These are phyloP conservation scores for Rosa hybrid DNA, from an alignment of 331 rosid genomes.

Conservation along the genomic window DNA sequence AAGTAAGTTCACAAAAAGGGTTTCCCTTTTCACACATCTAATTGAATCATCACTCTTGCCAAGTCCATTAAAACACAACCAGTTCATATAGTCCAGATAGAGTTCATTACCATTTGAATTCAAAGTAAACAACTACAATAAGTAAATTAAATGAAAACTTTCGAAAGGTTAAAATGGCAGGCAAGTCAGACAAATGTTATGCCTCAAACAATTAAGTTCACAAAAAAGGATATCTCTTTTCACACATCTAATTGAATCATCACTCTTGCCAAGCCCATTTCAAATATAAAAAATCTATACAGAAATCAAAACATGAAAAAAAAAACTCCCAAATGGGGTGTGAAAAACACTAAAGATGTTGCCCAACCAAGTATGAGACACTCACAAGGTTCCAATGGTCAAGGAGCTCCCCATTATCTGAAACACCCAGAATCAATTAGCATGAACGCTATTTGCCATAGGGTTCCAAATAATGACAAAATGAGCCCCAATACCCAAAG, in stretches of 20 bases:
- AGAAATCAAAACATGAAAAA: background rate
- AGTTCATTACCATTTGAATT: background rate
- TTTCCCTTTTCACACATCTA: constrained; percentile 55
- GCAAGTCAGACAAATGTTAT: constrained; percentile 35
- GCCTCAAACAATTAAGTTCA: constrained; percentile 49
- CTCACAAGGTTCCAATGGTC: constrained; percentile 26
- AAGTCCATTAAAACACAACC: background rate
- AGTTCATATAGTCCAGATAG: background rate
- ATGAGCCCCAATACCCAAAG: constrained; percentile 20
- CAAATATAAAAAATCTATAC: background rate
- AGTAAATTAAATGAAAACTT: background rate
- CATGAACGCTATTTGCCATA: constrained; percentile 22
- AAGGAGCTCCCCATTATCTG: constrained; percentile 26
- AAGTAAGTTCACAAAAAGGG: constrained; percentile 35
- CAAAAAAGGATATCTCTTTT: constrained; percentile 32
- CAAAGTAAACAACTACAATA: background rate
- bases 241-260: constrained; percentile 78
- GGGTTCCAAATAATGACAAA: constrained; percentile 14
- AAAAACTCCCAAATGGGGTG: background rate
- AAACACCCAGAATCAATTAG: constrained; percentile 22
- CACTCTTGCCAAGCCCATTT: constrained; percentile 41
- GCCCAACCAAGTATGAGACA: constrained; percentile 49
- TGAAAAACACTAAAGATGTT: constrained; percentile 23
- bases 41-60: constrained; percentile 67
- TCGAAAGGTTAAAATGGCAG: background rate